Evolutionary conservation across 257 asterid genomes (phyloP).

Genomic region (Lycium ferocissimum): DNA sequence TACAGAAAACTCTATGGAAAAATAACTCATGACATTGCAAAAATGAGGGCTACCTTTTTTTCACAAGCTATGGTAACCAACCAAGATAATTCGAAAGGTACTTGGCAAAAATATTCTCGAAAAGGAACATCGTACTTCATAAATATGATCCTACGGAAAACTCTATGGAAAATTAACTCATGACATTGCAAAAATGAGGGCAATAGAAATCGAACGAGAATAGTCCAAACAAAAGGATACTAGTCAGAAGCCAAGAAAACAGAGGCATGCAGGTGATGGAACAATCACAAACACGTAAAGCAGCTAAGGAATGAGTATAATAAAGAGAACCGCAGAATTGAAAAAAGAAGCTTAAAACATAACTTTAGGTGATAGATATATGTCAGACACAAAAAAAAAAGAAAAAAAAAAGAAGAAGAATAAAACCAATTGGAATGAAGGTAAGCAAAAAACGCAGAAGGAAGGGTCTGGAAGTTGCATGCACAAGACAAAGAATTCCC

Average conservation of each 20-base stretch:
- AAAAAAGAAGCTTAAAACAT: not conserved
- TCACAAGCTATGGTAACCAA: not conserved
- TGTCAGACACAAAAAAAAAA: not conserved
- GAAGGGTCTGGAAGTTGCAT: not conserved
- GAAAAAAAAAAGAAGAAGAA: not conserved
- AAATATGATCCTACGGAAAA: not conserved
- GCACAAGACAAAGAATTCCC: not conserved
- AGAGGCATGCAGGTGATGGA: not conserved
- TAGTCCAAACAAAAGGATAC: constrained; percentile 7
- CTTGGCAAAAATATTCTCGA: not conserved
- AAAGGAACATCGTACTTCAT: not conserved
- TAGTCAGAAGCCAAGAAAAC: constrained; percentile 4
- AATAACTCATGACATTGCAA: not conserved
- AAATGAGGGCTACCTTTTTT: too few relatives aligned
- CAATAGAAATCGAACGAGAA: not conserved
- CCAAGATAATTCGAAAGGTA: constrained; percentile 3
- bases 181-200: not conserved
- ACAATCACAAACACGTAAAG: not conserved
- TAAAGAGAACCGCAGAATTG: not conserved
- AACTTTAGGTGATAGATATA: constrained; percentile 10
- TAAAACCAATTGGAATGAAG: not conserved
- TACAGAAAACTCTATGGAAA: not conserved
- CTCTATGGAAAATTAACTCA: not conserved
- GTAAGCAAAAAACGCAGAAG: not conserved
- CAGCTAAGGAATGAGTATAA: not conserved